phyloP scores from a whole-genome alignment of 2,329 filamentous ascomycete species.

The Cercospora janseana region DNA sequence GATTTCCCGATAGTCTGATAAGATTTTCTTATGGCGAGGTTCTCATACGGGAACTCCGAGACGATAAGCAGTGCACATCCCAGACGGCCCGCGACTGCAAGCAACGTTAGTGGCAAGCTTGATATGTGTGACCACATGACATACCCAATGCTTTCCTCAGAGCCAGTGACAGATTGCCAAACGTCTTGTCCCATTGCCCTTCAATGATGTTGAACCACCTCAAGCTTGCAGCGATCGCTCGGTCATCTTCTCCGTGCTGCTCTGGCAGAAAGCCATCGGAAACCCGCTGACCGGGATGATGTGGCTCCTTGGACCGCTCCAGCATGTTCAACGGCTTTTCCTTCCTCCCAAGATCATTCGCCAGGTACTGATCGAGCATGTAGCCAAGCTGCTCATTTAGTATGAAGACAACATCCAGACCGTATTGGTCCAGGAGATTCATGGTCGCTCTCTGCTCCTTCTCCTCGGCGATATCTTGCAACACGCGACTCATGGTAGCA shows the following conservation, averaged over 20 bases:
- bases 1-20: slow-evolving; percentile 42
- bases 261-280: slow-evolving; percentile 66
- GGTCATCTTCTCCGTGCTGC: slow-evolving; percentile 57
- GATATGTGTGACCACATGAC: slow-evolving; percentile 39
- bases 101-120: slow-evolving; percentile 20
- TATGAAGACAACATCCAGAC: slow-evolving; percentile 70
- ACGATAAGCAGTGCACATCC: slow-evolving; percentile 56
- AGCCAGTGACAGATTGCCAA: slow-evolving; percentile 66
- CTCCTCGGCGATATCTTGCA: slow-evolving; percentile 68
- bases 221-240: slow-evolving; percentile 74
- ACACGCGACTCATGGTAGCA: slow-evolving; percentile 69
- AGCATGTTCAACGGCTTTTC: slow-evolving; percentile 45
- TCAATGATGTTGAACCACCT: slow-evolving; percentile 81
- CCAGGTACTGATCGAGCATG: slow-evolving; percentile 28
- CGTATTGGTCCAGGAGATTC: slow-evolving; percentile 70
- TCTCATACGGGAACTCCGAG: slow-evolving; percentile 50
- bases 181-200: slow-evolving; percentile 69
- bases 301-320: slow-evolving; percentile 48
- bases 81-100: slow-evolving; percentile 48
- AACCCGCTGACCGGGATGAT: slow-evolving; percentile 60
- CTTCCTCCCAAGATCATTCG: slow-evolving; percentile 11
- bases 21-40: slow-evolving; percentile 45
- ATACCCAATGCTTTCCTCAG: slow-evolving; percentile 82
- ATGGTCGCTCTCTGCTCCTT: slow-evolving; percentile 67
- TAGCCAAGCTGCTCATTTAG: slow-evolving; percentile 63